Evolutionary conservation across 495 filamentous ascomycete species (phyloP).

Genomic region (Hypomontagnella submonticulosa): DNA sequence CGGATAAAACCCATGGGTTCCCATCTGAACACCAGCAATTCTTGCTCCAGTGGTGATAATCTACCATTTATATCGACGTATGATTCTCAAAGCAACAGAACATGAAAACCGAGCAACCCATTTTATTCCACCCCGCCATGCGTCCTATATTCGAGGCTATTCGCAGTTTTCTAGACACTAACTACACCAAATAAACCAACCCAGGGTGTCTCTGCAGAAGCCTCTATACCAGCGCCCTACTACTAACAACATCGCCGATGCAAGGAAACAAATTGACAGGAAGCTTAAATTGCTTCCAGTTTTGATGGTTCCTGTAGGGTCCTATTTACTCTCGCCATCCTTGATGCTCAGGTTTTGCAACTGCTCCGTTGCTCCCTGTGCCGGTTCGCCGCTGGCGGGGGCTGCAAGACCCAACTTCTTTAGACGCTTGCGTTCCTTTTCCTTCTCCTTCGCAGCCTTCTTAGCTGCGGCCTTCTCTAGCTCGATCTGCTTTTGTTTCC

Average conservation of each 20-base stretch:
- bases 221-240: constrained; percentile 45
- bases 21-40: too few species aligned
- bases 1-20: too few species aligned
- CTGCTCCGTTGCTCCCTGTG: constrained; percentile 45
- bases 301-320: constrained; percentile 8
- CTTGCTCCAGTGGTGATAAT: too few species aligned
- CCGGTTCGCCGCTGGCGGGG: constrained; percentile 41
- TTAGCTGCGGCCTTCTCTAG: constrained; percentile 68
- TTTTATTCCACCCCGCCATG: too few species aligned
- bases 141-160: constrained; percentile 1
- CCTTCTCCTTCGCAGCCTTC: constrained; percentile 63
- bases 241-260: constrained; percentile 17
- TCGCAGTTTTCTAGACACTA: constrained; percentile 4
- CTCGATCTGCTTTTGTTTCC: constrained; percentile 37
- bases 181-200: constrained; percentile 21
- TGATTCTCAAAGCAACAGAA: too few species aligned
- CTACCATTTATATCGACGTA: too few species aligned
- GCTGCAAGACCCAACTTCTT: constrained; percentile 57
- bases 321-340: constrained; percentile 4
- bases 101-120: too few species aligned
- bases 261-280: constrained; percentile 5
- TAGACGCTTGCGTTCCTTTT: constrained; percentile 60
- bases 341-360: constrained; percentile 27
- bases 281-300: background rate
- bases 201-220: constrained; percentile 30